Base-by-base conservation (phyloP, 371 early-diverging fungal genomes). In the Mortierella sp. region DNA sequence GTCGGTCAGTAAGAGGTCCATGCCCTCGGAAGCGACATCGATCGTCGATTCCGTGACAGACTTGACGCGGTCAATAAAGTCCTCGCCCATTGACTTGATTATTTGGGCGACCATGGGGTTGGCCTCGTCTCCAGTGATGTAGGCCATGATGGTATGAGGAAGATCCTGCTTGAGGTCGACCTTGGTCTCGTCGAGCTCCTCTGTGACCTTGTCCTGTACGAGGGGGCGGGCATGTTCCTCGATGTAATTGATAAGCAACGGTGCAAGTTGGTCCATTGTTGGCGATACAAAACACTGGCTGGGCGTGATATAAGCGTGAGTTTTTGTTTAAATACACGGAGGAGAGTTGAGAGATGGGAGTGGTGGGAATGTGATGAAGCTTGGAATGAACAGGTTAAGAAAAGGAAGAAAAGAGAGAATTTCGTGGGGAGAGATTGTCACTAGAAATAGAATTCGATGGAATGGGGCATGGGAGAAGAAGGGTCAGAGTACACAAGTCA, bases 11-110 rank as follows among this genome's bases (percentile, higher is more conserved):
- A 72, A 50, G 26, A 56, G 37, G 37, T 72, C 72, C 72, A 72
- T 72, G 27, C 72, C 72, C 50, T 72, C 72, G 11, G 72, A 59
- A 46, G 72, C 72, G 14, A 55, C 52, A 17, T 72, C 72, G 52
- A 72, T 51, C 11, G 65, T 65, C 19, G 43, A 1, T 3, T 60
- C 54, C 23, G 66, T 72, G 42, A 72, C 50, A 2, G n/a, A 6
- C 31, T 44, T 48, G 51, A 72, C 24, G 3, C 48, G 50, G 0
- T 65, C 66, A 8, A 64, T 46, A 46, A 72, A 51, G 24, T 64
- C 51, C 28, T 64, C 61, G 17, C 65, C 72, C 50, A 72, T 37
- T 24, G 27, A 21, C 3, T 28, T 26, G 52, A 56, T 32, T 23
- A 72, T 34, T 26, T 60, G 49, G 26, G 72, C 39, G 21, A 72